A percentile compares a stretch with the other conserved stretches of the same genome.
Conservation (phyloP, 805 yeast species). For the Dipodascus geniculatus region DNA sequence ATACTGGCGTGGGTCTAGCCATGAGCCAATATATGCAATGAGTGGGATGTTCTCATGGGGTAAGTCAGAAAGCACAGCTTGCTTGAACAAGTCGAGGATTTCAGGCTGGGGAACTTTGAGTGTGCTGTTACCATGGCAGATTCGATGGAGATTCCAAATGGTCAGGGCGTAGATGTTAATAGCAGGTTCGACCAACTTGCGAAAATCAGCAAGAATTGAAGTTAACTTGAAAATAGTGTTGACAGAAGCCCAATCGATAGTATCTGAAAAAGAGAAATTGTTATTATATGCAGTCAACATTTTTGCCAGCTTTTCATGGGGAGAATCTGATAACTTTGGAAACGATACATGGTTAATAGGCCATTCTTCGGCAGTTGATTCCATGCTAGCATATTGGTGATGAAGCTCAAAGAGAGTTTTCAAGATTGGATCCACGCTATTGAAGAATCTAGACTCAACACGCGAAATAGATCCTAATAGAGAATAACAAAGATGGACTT, state of each 20-base stretch:
- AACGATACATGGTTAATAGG: neutral
- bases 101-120: neutral
- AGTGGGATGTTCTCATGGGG: neutral
- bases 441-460: neutral
- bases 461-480: neutral
- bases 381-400: neutral
- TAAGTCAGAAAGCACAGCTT: neutral
- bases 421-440: neutral
- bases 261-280: neutral
- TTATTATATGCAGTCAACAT: neutral
- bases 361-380: neutral
- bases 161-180: neutral
- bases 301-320: neutral
- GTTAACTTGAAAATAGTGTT: neutral
- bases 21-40: neutral
- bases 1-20: neutral
- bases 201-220: neutral
- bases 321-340: neutral
- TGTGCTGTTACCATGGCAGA: neutral
- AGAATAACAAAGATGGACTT: neutral
- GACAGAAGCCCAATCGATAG: neutral
- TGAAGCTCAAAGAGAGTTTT: neutral
- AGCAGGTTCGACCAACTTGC: neutral
- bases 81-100: neutral
- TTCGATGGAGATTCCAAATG: neutral